These are phyloP conservation scores for Ceratopteris richardii DNA, from an alignment of 75 land plant species.

Conservation along the genomic window DNA sequence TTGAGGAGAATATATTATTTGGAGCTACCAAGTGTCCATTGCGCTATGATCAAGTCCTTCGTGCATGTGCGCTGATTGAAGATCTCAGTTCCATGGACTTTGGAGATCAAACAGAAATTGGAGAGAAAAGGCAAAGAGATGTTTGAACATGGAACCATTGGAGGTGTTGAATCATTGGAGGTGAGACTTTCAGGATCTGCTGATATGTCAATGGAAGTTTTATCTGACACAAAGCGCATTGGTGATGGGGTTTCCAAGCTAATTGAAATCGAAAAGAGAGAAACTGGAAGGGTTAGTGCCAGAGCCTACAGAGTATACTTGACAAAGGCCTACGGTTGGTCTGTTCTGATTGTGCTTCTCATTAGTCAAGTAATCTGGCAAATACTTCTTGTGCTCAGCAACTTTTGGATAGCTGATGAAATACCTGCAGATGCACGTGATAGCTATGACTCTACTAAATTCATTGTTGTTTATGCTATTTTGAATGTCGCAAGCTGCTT, in stretches of 20 bases:
- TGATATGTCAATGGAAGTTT: slow-evolving; percentile 1
- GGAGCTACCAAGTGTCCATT: background rate
- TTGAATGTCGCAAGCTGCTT: slow-evolving; percentile 30
- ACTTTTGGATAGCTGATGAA: slow-evolving; percentile 62
- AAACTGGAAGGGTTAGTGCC: slow-evolving; percentile 20
- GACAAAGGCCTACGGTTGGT: slow-evolving; percentile 23
- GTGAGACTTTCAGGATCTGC: background rate
- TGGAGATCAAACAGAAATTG: too few species aligned
- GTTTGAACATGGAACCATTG: too few species aligned
- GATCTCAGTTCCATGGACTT: too few species aligned
- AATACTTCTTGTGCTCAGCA: slow-evolving; percentile 35
- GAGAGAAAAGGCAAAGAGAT: too few species aligned
- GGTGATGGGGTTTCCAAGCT: too few species aligned
- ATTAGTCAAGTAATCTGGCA: slow-evolving; percentile 38
- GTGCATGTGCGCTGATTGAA: slow-evolving; percentile 8
- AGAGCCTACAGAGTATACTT: slow-evolving; percentile 17
- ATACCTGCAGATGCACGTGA: slow-evolving; percentile 44
- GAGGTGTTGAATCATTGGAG: too few species aligned
- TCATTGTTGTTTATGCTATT: slow-evolving; percentile 53
- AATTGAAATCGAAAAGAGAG: too few species aligned
- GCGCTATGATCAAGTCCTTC: slow-evolving; percentile 1
- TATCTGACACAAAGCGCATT: background rate
- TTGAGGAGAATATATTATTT: slow-evolving; percentile 9
- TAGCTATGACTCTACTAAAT: slow-evolving; percentile 21
- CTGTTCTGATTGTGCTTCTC: slow-evolving; percentile 16